Percentiles rank a stretch among this genome's conserved stretches.
Conservation (phyloP, 169 alveolate species). For the Cryptosporidium ubiquitum region DNA sequence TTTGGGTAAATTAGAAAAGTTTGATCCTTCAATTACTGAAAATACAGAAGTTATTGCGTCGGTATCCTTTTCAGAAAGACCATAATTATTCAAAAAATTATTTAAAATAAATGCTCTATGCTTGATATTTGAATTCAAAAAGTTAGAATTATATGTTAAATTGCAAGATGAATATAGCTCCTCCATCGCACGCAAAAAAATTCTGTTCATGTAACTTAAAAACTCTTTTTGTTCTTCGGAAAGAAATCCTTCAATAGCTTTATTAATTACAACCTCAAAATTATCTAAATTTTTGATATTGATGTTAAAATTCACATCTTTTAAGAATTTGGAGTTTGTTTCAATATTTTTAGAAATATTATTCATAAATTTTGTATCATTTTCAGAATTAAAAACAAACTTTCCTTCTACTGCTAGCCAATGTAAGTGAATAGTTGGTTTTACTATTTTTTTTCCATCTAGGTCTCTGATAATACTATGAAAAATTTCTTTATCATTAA, state of each 20-base stretch:
- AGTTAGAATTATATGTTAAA: background rate
- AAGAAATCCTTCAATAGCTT: slow-evolving; percentile 10
- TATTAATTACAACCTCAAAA: slow-evolving; percentile 17
- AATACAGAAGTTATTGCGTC: slow-evolving; percentile 8
- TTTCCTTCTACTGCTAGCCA: slow-evolving; percentile 73
- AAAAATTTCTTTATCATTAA: slow-evolving; percentile 10
- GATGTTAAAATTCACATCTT: background rate
- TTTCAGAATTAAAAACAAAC: slow-evolving; percentile 33
- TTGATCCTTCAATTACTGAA: background rate
- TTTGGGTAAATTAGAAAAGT: background rate
- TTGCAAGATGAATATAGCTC: slow-evolving; percentile 6
- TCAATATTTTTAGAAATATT: background rate
- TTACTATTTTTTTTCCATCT: background rate
- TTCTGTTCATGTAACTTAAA: slow-evolving; percentile 32
- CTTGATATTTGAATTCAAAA: background rate
- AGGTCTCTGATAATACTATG: slow-evolving; percentile 17
- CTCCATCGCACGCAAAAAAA: slow-evolving; percentile 33
- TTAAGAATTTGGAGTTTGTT: background rate
- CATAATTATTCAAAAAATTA: slow-evolving; percentile 8
- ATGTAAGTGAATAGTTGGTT: slow-evolving; percentile 6
- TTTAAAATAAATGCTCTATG: background rate
- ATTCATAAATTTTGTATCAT: slow-evolving; percentile 27
- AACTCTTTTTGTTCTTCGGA: slow-evolving; percentile 50
- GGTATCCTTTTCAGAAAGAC: slow-evolving; percentile 66
- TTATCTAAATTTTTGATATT: background rate